These are phyloP conservation scores for Calycina herbarum DNA, from an alignment of 2,329 filamentous ascomycete species.

Conservation along the genomic window DNA sequence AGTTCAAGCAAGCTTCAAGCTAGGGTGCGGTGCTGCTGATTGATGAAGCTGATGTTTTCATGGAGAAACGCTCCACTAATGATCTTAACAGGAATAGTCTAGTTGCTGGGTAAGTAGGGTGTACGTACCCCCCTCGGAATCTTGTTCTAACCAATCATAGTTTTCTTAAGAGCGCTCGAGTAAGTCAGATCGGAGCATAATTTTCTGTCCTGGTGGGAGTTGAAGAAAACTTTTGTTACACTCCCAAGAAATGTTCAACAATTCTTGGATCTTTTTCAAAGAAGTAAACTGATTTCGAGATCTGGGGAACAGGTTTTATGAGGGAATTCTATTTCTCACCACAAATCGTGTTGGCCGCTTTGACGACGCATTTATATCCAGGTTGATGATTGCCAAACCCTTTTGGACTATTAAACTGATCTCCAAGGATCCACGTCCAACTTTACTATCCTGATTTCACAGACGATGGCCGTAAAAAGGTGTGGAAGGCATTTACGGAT, in stretches of 20 bases:
- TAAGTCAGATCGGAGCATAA: too few relatives aligned
- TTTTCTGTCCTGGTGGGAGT: too few relatives aligned
- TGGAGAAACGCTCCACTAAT: constrained; percentile 34
- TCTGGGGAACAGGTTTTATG: constrained; percentile 31
- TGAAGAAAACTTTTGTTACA: too few relatives aligned
- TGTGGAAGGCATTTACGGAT: constrained; percentile 5
- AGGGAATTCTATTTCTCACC: constrained; percentile 45
- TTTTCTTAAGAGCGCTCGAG: constrained; percentile 4
- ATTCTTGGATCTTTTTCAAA: too few relatives aligned
- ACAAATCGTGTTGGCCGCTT: constrained; percentile 41
- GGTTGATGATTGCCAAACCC: background rate
- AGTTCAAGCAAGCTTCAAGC: constrained; percentile 48
- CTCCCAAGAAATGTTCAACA: too few relatives aligned
- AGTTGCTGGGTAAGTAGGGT: constrained; percentile 25
- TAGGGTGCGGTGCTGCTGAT: constrained; percentile 53
- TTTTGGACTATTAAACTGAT: background rate
- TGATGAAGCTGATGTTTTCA: constrained; percentile 54
- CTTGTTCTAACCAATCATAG: background rate
- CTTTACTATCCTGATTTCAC: constrained; percentile 4
- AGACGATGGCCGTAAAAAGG: background rate
- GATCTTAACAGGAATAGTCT: constrained; percentile 39
- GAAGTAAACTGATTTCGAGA: too few relatives aligned
- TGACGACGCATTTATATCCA: constrained; percentile 40
- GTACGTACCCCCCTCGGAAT: background rate
- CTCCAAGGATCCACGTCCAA: constrained; percentile 32